Percentiles rank a stretch among this genome's conserved stretches.
Conservation (phyloP, 192 early-diverging fungal species). For the Gorgonomyces haynaldii region DNA sequence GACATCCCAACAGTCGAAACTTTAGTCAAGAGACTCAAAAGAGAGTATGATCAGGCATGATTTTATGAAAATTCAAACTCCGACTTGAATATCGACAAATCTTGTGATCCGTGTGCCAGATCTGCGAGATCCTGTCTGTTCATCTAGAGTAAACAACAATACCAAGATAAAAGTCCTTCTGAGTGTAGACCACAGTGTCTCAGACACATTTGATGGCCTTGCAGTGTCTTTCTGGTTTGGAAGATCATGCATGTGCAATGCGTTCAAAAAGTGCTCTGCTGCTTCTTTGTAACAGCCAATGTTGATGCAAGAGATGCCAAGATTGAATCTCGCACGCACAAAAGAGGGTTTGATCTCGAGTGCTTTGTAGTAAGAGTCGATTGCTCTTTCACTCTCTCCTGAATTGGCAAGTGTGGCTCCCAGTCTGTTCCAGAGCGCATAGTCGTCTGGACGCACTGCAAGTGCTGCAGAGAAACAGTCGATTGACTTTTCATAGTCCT, state of each 20-base stretch:
- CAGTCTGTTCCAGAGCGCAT: constrained; percentile 84
- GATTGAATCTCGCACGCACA: constrained; percentile 88
- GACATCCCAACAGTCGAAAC: constrained; percentile 7
- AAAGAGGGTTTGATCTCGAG: constrained; percentile 83
- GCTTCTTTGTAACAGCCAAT: constrained; percentile 77
- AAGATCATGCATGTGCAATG: constrained; percentile 57
- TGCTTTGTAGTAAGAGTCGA: constrained; percentile 83
- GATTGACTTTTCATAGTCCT: constrained; percentile 87
- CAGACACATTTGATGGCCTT: constrained; percentile 11
- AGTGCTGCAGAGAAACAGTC: constrained; percentile 90
- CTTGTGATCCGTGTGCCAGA: constrained; percentile 9
- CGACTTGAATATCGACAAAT: constrained; percentile 18
- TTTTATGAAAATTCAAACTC: constrained; percentile 30
- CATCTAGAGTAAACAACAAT: constrained; percentile 15
- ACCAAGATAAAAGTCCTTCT: constrained; percentile 21
- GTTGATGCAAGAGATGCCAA: constrained; percentile 82
- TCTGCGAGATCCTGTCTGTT: constrained; percentile 25
- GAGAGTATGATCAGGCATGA: constrained; percentile 7
- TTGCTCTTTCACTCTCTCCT: constrained; percentile 59
- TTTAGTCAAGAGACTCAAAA: constrained; percentile 4
- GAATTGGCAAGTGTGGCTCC: constrained; percentile 89
- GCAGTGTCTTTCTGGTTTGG: constrained; percentile 1
- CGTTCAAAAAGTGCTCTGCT: constrained; percentile 77
- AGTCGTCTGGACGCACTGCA: constrained; percentile 70
- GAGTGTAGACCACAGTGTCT: constrained; percentile 26